These are phyloP conservation scores for Marvania coccoides DNA, from an alignment of 139 green algal species.

Conservation along the genomic window DNA sequence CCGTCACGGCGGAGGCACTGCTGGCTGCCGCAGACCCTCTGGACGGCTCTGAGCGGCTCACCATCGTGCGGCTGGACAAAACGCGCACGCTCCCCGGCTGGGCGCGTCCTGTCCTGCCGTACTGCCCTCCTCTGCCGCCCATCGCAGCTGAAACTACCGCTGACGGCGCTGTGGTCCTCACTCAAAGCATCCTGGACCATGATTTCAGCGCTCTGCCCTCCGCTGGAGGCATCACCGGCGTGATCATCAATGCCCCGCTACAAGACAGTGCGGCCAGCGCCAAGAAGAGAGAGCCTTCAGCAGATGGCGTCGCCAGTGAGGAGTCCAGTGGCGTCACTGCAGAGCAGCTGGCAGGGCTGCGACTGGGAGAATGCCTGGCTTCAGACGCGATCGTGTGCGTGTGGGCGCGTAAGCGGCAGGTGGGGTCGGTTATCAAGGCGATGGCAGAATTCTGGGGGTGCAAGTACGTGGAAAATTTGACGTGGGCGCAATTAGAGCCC, in stretches of 20 bases:
- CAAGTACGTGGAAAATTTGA: background rate
- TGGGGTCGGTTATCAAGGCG: background rate
- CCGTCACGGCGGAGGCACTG: background rate
- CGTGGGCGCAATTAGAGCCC: background rate
- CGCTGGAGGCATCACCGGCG: background rate
- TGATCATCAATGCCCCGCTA: background rate
- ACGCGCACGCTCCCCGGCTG: background rate
- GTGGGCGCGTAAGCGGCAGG: background rate
- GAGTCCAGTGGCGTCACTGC: too few species aligned
- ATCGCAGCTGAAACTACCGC: background rate
- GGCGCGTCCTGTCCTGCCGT: background rate
- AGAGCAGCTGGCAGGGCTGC: background rate
- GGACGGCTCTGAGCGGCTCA: background rate
- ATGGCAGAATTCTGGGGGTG: background rate
- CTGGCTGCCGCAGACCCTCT: too few species aligned
- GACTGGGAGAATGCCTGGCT: background rate
- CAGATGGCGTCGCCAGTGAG: too few species aligned
- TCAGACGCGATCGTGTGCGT: background rate
- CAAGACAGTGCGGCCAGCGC: background rate
- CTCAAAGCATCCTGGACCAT: background rate
- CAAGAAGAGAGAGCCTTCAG: too few species aligned
- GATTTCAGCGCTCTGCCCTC: background rate
- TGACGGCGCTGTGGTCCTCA: background rate
- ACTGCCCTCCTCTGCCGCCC: background rate
- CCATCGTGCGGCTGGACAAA: background rate